Conservation (phyloP, 2,329 filamentous ascomycete genomes). For the Botrytis fragariae region DNA sequence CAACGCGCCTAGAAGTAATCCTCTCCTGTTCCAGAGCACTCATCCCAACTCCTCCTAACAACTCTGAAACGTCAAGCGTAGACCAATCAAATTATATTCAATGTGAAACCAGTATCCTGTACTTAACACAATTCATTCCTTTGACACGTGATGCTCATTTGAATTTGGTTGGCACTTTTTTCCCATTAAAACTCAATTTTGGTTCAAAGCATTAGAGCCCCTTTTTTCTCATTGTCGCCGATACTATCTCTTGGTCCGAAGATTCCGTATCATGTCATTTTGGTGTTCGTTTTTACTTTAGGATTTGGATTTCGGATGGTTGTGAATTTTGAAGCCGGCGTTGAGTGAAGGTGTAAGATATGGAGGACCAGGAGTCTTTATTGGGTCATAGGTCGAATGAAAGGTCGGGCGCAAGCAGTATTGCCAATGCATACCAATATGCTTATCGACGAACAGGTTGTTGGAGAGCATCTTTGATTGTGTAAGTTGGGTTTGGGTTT, state of each 20-base stretch:
- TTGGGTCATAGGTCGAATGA: constrained; percentile 8
- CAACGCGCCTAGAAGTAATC: neutral
- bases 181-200: neutral
- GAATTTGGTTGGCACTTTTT: neutral
- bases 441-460: neutral
- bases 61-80: neutral
- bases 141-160: neutral
- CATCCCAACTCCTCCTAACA: neutral
- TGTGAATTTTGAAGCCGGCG: neutral
- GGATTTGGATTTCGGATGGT: neutral
- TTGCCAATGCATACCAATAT: constrained; percentile 13
- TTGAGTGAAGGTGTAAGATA: neutral
- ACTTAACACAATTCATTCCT: neutral
- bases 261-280: neutral
- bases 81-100: neutral
- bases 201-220: neutral
- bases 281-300: neutral
- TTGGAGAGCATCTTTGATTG: constrained; percentile 4
- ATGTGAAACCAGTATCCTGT: neutral
- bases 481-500: neutral
- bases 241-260: neutral
- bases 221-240: neutral
- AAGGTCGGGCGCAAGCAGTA: neutral
- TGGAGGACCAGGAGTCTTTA: constrained; percentile 21
- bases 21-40: neutral